Conservation (phyloP, 805 yeast species). For the Torulaspora franciscae region DNA sequence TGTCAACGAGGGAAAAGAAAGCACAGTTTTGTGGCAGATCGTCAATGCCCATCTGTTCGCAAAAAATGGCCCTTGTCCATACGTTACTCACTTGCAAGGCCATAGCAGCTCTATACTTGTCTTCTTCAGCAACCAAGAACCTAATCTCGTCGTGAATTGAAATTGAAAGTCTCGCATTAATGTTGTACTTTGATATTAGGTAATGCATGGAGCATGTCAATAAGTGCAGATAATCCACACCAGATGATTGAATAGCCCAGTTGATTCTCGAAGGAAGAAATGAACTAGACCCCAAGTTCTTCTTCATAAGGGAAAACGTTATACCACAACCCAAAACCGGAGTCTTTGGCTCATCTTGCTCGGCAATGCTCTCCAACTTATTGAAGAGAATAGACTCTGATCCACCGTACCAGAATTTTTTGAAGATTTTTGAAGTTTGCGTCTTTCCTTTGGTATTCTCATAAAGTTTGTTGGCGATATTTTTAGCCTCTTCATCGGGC, state of each 20-base stretch:
- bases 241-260: conserved; percentile 98
- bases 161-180: conserved; percentile 72
- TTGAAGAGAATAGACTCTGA: conserved; percentile 91
- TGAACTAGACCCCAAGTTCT: conserved; percentile 57
- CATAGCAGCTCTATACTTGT: conserved; percentile 71
- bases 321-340: conserved; percentile 93
- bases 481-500: conserved; percentile 59
- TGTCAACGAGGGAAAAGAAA: conserved; percentile 88
- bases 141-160: conserved; percentile 96
- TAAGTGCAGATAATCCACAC: conserved; percentile 91
- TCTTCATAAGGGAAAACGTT: conserved; percentile 70
- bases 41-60: conserved; percentile 82
- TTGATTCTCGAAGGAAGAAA: conserved; percentile 88
- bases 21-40: conserved; percentile 95
- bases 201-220: conserved; percentile 84
- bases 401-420: conserved; percentile 73
- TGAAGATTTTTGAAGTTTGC: conserved; percentile 32
- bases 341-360: conserved; percentile 72
- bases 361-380: conserved; percentile 80
- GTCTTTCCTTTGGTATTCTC: conserved; percentile 74
- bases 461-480: conserved; percentile 64
- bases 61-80: conserved; percentile 96
- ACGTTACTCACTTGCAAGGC: conserved; percentile 83
- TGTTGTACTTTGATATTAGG: conserved; percentile 53
- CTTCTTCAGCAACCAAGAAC: conserved; percentile 67